Evolutionary conservation across 352 stramenopile species (phyloP), one percentile per base, ranked within the genome.

Genomic region (Pythium oligandrum): DNA sequence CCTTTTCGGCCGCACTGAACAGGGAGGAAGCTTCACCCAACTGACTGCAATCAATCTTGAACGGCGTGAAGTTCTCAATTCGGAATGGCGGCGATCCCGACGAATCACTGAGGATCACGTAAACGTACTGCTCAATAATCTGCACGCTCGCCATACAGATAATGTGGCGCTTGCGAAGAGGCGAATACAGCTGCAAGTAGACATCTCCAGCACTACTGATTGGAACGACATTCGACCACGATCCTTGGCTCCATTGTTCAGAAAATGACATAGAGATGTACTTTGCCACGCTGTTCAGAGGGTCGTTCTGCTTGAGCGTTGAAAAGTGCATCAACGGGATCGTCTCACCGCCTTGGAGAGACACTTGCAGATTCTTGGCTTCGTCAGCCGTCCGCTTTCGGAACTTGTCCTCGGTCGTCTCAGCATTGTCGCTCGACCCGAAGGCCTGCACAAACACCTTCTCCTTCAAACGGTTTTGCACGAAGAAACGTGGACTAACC

Each of bases 1-100:
- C 74, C 31, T 81, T 86, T 31, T 80, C 74, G 0, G 73, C 75
- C 6, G 55, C 48, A 33, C 69, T 83, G 63, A 93, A 90, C 30
- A 93, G 31, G 4, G 63, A 64, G 11, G 31, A 48, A 7, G 48
- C 51, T 36, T 83, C 73, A 3, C 73, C 74, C 54, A 93, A 56
- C 42, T 93, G 82, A 17, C 73, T 76, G 50, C 71, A 90, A 26
- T 88, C 75, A n/a, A 90, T 73, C 37, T 61, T 83, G 51, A 84
- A 93, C 44, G 79, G 82, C n/a, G 84, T 92, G 57, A 83, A 95
- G 61, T 95, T 95, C 65, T 95, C 84, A 44, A 95, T 86, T 6
- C 84, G 80, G 61, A 92, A 95, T 12, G 84, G 84, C 6, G 84
- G 84, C 12, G 79, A 73, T 30, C 74, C 82, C 0, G 82, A 95